phyloP scores from a whole-genome alignment of 805 yeast species.

The Yarrowia porcina region DNA sequence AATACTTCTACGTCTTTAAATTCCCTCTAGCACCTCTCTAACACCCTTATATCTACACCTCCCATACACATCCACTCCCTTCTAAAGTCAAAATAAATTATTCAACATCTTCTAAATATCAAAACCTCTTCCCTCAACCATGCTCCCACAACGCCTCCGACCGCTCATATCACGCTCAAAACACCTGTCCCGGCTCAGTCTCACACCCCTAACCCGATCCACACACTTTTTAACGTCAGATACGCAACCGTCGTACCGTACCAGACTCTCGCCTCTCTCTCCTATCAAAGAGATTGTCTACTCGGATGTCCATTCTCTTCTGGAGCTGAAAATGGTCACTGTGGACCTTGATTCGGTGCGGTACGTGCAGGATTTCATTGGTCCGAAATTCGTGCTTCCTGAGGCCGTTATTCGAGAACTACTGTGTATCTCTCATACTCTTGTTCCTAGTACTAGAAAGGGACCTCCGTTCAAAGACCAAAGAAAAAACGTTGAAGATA shows the following conservation, averaged over 20 bases:
- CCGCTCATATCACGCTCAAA: background rate
- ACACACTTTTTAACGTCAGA: slow-evolving; percentile 4
- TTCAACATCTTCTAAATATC: background rate
- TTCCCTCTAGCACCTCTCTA: background rate
- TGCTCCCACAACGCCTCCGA: background rate
- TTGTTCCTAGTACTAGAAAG: background rate
- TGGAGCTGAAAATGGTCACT: slow-evolving; percentile 10
- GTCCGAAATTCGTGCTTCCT: slow-evolving; percentile 2
- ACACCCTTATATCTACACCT: background rate
- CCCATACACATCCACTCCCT: background rate
- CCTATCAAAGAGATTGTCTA: slow-evolving; percentile 5
- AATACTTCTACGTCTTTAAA: too few relatives aligned
- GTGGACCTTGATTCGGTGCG: background rate
- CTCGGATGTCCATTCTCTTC: slow-evolving; percentile 1
- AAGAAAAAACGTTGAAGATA: background rate
- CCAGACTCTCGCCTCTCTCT: slow-evolving; percentile 7
- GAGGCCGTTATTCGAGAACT: slow-evolving; percentile 6
- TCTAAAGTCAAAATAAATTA: background rate
- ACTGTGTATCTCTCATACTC: background rate
- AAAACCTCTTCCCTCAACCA: background rate
- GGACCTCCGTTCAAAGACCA: background rate
- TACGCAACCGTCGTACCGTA: slow-evolving; percentile 3
- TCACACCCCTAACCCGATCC: background rate
- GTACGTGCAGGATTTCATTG: slow-evolving; percentile 3
- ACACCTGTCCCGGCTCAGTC: background rate